Evolutionary conservation across 306 rosid genomes (phyloP).

Genomic region (Lupinus albus): DNA sequence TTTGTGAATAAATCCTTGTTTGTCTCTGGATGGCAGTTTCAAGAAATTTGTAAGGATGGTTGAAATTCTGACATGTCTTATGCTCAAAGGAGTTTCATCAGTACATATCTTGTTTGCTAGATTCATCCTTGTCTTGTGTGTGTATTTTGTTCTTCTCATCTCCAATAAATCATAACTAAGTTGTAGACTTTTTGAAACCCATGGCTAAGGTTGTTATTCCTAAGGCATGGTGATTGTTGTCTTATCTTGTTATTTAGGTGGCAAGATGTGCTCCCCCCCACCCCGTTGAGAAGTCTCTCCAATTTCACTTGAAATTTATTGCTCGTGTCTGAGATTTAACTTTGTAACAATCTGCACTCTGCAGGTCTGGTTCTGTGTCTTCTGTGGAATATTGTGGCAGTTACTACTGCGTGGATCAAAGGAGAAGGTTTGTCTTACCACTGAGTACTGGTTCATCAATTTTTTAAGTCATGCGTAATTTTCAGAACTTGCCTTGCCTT

Average conservation of each 20-base stretch:
- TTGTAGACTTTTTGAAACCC: not conserved
- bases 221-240: not conserved
- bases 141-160: not conserved
- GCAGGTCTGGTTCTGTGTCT: conserved; percentile 80
- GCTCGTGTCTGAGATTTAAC: conserved; percentile 25
- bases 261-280: not conserved
- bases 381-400: conserved; percentile 81
- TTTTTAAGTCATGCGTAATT: conserved; percentile 34
- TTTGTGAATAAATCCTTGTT: conserved; percentile 1
- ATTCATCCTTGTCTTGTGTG: not conserved
- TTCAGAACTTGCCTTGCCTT: conserved; percentile 41
- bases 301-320: conserved; percentile 1
- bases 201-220: not conserved
- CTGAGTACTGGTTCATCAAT: conserved; percentile 18
- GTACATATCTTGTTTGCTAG: not conserved
- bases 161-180: conserved; percentile 4
- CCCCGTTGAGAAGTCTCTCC: conserved; percentile 1
- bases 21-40: conserved; percentile 9
- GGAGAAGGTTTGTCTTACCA: conserved; percentile 73
- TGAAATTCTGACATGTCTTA: conserved; percentile 13
- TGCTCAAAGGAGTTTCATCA: conserved; percentile 25
- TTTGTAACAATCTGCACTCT: conserved; percentile 35
- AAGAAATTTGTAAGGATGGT: conserved; percentile 25
- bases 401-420: conserved; percentile 75
- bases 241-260: not conserved